Evolutionary conservation across 345 rosid species (phyloP).

Genomic region (Euclidium syriacum): DNA sequence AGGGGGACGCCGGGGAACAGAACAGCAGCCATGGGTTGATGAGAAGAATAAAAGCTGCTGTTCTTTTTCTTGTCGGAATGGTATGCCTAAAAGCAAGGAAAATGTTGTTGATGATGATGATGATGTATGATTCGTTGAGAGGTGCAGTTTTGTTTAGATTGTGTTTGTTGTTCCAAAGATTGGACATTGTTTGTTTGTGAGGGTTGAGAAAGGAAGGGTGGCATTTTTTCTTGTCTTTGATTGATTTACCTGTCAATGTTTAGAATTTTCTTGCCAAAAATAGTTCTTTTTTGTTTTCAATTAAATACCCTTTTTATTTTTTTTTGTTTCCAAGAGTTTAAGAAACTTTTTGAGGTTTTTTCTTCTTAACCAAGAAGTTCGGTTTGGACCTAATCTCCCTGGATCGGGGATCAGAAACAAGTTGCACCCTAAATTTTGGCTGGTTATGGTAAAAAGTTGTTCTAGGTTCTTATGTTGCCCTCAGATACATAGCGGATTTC

Average conservation of each 20-base stretch:
- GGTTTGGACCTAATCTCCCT: no score
- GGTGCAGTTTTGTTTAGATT: slow-evolving; percentile 20
- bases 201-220: slow-evolving; percentile 13
- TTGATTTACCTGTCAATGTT: slow-evolving; percentile 11
- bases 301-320: not conserved
- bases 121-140: not conserved
- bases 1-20: not conserved
- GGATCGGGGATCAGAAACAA: no score
- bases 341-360: not conserved
- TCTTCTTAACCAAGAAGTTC: no score
- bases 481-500: not conserved
- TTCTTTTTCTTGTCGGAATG: slow-evolving; percentile 4
- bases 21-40: slow-evolving; percentile 28
- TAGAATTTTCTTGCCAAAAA: slow-evolving; percentile 16
- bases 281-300: not conserved
- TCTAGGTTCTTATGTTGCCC: no score
- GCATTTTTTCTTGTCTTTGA: not conserved
- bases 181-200: slow-evolving; percentile 29
- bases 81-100: slow-evolving; percentile 5
- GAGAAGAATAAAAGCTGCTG: slow-evolving; percentile 18
- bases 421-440: no score
- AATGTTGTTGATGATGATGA: not conserved
- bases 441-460: no score
- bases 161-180: slow-evolving; percentile 22
- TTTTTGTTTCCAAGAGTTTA: not conserved